Percentiles rank a stretch among this genome's conserved stretches.
Conservation (phyloP, 2,329 filamentous ascomycete species). For the Phyllosticta citriasiana region DNA sequence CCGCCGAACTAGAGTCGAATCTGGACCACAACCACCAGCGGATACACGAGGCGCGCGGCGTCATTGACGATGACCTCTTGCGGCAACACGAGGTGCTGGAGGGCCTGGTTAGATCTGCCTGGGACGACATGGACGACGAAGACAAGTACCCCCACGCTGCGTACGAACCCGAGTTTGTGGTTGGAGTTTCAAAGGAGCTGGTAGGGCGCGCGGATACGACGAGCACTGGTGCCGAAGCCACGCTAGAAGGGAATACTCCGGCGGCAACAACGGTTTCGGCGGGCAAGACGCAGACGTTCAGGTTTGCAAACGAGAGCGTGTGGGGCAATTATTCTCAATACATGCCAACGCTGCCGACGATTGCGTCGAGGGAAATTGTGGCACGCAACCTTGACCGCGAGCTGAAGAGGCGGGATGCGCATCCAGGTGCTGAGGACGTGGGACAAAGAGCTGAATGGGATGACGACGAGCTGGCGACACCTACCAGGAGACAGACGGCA, state of each 20-base stretch:
- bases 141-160: slow-evolving; percentile 18
- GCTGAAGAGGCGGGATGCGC: slow-evolving; percentile 10
- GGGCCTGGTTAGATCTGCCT: slow-evolving; percentile 17
- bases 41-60: slow-evolving; percentile 51
- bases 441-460: slow-evolving; percentile 12
- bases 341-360: slow-evolving; percentile 25
- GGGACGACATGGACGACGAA: slow-evolving; percentile 28
- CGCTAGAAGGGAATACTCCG: slow-evolving; percentile 55
- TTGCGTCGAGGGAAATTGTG: slow-evolving; percentile 9
- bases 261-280: slow-evolving; percentile 49
- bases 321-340: slow-evolving; percentile 31
- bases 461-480: background rate
- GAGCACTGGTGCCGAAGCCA: slow-evolving; percentile 35
- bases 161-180: slow-evolving; percentile 53
- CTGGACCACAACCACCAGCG: slow-evolving; percentile 40
- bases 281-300: slow-evolving; percentile 54
- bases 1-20: slow-evolving; percentile 43
- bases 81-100: slow-evolving; percentile 36
- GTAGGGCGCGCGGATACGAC: slow-evolving; percentile 16
- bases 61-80: slow-evolving; percentile 28
- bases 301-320: slow-evolving; percentile 49
- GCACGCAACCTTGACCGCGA: background rate
- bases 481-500: slow-evolving; percentile 20
- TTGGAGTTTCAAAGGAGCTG: slow-evolving; percentile 21
- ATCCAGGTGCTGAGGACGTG: slow-evolving; percentile 1